Conservation (phyloP, 768 basidiomycete species). For the Termitomyces bulborhizus region DNA sequence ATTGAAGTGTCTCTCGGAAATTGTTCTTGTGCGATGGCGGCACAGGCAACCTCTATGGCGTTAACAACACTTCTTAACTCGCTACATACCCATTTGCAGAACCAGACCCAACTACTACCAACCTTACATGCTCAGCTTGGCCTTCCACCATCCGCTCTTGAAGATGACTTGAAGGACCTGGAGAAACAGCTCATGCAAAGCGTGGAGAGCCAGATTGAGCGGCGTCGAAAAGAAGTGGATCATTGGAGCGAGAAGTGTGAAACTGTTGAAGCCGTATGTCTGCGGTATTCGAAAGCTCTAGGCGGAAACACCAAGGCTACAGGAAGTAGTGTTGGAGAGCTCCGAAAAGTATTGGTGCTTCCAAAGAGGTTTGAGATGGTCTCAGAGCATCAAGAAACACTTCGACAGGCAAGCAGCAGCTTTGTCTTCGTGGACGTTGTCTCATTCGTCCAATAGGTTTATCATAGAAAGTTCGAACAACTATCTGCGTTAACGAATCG, state of each 20-base stretch:
- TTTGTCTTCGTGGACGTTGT: background rate
- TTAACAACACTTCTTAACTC: constrained; percentile 70
- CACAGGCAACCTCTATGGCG: constrained; percentile 24
- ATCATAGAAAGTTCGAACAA: constrained; percentile 76
- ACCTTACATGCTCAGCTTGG: constrained; percentile 82
- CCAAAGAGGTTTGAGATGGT: constrained; percentile 68
- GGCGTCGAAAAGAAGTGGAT: constrained; percentile 71
- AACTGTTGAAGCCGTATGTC: constrained; percentile 55
- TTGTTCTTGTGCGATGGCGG: constrained; percentile 15
- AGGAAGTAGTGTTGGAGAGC: constrained; percentile 58
- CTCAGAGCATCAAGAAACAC: constrained; percentile 67
- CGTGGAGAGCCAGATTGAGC: constrained; percentile 68
- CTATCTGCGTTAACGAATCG: constrained; percentile 65
- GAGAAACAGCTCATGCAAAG: constrained; percentile 71
- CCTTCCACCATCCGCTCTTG: constrained; percentile 70
- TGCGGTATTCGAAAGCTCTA: constrained; percentile 60
- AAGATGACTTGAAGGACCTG: constrained; percentile 71
- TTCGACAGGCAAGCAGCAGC: constrained; percentile 57
- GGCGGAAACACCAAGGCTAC: constrained; percentile 67
- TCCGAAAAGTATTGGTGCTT: constrained; percentile 65
- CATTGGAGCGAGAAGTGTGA: constrained; percentile 62
- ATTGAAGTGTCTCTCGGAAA: background rate
- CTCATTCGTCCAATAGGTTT: constrained; percentile 35
- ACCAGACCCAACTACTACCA: constrained; percentile 78
- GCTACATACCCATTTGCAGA: constrained; percentile 69